Percentiles rank a stretch among this genome's conserved stretches.
Conservation (phyloP, 192 early-diverging fungal genomes). For the Dispira simplex region DNA sequence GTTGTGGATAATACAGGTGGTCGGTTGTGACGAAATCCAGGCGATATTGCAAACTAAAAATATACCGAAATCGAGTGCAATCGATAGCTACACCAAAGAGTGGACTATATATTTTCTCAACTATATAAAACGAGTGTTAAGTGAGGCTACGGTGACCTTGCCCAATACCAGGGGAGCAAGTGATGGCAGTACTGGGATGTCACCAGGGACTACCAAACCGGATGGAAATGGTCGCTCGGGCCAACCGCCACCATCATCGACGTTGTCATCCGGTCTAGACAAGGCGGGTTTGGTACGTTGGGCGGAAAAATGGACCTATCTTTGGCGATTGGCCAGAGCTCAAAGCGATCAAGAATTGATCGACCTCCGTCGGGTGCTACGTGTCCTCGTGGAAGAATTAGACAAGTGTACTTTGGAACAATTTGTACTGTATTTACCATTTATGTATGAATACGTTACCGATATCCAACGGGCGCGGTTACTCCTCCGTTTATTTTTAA, state of each 20-base stretch:
- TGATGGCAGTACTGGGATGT: too few species aligned
- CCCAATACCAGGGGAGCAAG: background rate
- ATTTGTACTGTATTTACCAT: conserved; percentile 22
- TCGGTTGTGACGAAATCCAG: conserved; percentile 43
- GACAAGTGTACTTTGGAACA: conserved; percentile 16
- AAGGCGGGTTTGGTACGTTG: conserved; percentile 8
- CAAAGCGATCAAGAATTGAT: conserved; percentile 26
- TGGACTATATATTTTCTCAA: conserved; percentile 14
- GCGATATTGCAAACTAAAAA: conserved; percentile 8
- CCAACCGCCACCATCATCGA: too few species aligned
- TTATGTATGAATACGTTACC: conserved; percentile 17
- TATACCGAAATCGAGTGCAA: background rate
- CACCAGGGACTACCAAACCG: too few species aligned
- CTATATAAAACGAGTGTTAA: background rate
- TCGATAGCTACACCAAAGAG: conserved; percentile 15
- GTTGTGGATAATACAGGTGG: conserved; percentile 53
- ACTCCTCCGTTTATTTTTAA: conserved; percentile 27
- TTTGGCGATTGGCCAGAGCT: conserved; percentile 18
- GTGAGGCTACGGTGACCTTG: background rate
- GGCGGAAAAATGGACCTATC: conserved; percentile 18
- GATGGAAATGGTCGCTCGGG: too few species aligned
- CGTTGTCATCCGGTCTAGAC: too few species aligned
- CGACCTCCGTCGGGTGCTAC: conserved; percentile 25
- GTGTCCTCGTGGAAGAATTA: conserved; percentile 22
- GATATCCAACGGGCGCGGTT: conserved; percentile 26